Base-by-base conservation (phyloP, 257 asterid species). In the Plantago ovata region DNA sequence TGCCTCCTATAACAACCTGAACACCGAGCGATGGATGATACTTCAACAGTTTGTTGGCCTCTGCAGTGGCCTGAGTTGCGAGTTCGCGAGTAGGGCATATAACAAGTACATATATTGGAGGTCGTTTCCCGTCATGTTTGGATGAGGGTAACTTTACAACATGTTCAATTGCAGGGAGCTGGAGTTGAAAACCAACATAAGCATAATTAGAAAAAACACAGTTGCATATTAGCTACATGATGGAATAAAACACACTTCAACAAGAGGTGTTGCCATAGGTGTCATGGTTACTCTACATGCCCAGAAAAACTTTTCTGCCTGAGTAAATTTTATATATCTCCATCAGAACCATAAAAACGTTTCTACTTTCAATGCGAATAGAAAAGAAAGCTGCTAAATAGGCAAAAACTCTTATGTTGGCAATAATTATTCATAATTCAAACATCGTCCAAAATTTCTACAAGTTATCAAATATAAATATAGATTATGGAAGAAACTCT, bases 1-100 rank as follows among this genome's bases (percentile, higher is more conserved):
- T 89, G 49, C 98, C 98, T 24, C 97, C 98, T 40, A 93, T 93
- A 68, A 93, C 95, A 62, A 93, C 98, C 76, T 93, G 97, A 77
- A 86, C 95, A 20, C 98, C 98, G 54, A 93, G 70, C 14, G 98
- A 85, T 61, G 87, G 77, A 66, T 93, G 98, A 73, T 86, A 93
- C 68, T 93, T 93, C 84, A 93, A 75, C 79, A 93, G 72, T 3
- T 58, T 82, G 58, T 74, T 89, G 67, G 95, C 98, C 85, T 93
- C 98, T 7, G 87, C 58, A 66, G 97, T 89, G 69, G 98, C 98
- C 75, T 93, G 98, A 67, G 76, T 75, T 61, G 98, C 98, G 58
- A 93, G 97, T 66, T 93, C 98, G 24, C 97, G 74, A 36, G 98
- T 93, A 36, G 98, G 98, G 74, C 98, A 93, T 48, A 93, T 78